Conservation (phyloP, 1,284 basidiomycete genomes). For the Mycena sp. region DNA sequence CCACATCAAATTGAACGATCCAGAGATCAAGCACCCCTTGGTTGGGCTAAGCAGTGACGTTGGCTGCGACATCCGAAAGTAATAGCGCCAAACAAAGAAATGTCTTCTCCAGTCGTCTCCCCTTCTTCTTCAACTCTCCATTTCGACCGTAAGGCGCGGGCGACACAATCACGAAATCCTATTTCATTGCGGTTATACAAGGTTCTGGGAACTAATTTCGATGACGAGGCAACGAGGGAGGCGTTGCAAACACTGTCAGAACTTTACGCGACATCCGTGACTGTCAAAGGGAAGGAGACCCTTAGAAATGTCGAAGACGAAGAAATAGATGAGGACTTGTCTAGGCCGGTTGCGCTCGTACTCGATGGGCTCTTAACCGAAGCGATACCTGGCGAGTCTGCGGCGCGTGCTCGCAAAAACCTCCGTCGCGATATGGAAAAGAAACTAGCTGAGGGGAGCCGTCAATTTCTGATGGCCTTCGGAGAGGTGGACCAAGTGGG, state of each 20-base stretch:
- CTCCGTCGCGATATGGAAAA: conserved; percentile 87
- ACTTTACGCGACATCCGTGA: conserved; percentile 60
- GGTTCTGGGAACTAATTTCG: conserved; percentile 85
- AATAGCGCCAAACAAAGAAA: conserved; percentile 13
- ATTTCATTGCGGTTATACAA: conserved; percentile 89
- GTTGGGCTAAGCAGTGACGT: no score
- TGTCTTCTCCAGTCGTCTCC: conserved; percentile 21
- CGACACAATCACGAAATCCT: conserved; percentile 62
- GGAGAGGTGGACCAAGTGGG: conserved; percentile 88
- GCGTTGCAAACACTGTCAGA: conserved; percentile 87
- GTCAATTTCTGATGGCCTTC: conserved; percentile 84
- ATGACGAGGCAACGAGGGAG: conserved; percentile 82
- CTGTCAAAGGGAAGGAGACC: conserved; percentile 44
- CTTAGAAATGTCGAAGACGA: conserved; percentile 31
- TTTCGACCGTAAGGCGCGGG: conserved; percentile 34
- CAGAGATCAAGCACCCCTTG: no score
- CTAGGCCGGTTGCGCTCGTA: conserved; percentile 48
- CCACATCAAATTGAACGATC: no score
- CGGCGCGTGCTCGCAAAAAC: conserved; percentile 77
- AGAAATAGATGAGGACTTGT: conserved; percentile 22
- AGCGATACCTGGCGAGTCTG: conserved; percentile 59
- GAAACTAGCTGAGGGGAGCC: conserved; percentile 82
- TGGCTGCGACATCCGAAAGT: not conserved
- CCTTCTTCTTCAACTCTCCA: conserved; percentile 20
- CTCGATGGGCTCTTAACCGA: conserved; percentile 43